phyloP scores from a whole-genome alignment of 2,329 filamentous ascomycete genomes.

The Hirsutella rhossiliensis region DNA sequence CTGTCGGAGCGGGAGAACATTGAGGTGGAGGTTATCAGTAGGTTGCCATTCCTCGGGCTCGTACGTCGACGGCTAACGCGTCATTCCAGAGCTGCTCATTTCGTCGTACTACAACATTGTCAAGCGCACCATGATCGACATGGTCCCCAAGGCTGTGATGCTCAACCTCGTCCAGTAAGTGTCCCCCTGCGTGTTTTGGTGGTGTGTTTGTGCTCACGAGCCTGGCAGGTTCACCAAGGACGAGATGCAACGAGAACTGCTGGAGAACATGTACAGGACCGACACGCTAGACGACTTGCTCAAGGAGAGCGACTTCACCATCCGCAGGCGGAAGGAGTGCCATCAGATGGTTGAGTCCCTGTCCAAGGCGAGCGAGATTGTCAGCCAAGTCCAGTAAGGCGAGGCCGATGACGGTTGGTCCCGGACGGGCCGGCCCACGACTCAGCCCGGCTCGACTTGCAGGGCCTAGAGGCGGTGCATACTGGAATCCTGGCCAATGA shows the following conservation, averaged over 20 bases:
- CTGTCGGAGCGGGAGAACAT: conserved; percentile 89
- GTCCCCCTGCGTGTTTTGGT: background rate
- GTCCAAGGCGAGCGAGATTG: conserved; percentile 84
- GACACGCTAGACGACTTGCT: conserved; percentile 86
- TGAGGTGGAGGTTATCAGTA: conserved; percentile 97
- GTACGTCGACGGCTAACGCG: background rate
- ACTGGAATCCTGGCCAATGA: background rate
- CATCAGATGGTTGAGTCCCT: conserved; percentile 98
- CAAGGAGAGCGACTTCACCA: conserved; percentile 96
- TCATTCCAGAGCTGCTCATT: conserved; percentile 68
- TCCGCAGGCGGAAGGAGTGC: conserved; percentile 91
- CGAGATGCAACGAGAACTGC: conserved; percentile 93
- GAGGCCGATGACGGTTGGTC: background rate
- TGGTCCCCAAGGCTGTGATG: conserved; percentile 99
- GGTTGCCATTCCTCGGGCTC: conserved; percentile 25
- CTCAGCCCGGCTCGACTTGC: too few species aligned
- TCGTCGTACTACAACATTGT: conserved; percentile 98
- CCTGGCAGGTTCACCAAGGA: conserved; percentile 73
- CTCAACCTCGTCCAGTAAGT: conserved; percentile 87
- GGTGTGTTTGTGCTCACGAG: conserved; percentile 5
- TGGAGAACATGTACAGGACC: conserved; percentile 94
- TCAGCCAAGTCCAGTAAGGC: conserved; percentile 61
- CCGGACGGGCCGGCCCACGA: background rate
- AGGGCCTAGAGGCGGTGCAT: background rate
- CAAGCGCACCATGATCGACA: conserved; percentile 96